Evolutionary conservation across 768 basidiomycete genomes (phyloP), one percentile per base, ranked within the genome.

Genomic region (Lactarius sanguifluus): DNA sequence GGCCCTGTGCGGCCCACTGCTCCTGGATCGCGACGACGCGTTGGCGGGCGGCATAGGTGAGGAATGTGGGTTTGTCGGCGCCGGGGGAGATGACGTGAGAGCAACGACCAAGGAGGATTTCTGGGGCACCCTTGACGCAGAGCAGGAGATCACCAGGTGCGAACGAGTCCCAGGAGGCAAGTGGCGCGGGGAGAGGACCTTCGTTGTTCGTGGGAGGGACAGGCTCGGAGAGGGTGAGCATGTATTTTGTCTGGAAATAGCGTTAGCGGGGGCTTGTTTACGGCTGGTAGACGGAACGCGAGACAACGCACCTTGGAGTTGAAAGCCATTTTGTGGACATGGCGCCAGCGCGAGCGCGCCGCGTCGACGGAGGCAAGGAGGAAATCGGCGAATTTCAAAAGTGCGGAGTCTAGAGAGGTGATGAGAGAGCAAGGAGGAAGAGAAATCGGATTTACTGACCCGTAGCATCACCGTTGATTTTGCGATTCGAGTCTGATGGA

Each of bases 391-490:
- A 86, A 87, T 8, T 81, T 77, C 18, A 88, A 74, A 16, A 87
- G 79, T 3, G 84, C 87, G 15, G 81, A 79, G 70, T 87, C 84
- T 77, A 74, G 69, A 25, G 61, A 72, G 2, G 25, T 15, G 20
- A 47, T 30, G 41, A 52, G 23, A 23, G 10, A 34, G 36, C 40
- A 1, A 1, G 15, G 4, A 57, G 3, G 32, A 52, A 38, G 34
- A 3, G 15, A 32, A 40, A n/a, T 6, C 10, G 25, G 1, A 12
- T 18, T 30, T 32, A 66, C 67, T 23, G 66, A 81, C 82, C 82
- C 2, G 86, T 88, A 2, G 85, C 84, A 71, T 87, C 85, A 3
- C 85, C 86, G 52, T 80, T 82, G 45, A 83, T 71, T 7, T 66
- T 68, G 10, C 72, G 71, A 15, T 74, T 71, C 23, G 64, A 62